Base-by-base conservation (phyloP, 2,329 filamentous ascomycete genomes). In the Pyrenochaeta sp. region DNA sequence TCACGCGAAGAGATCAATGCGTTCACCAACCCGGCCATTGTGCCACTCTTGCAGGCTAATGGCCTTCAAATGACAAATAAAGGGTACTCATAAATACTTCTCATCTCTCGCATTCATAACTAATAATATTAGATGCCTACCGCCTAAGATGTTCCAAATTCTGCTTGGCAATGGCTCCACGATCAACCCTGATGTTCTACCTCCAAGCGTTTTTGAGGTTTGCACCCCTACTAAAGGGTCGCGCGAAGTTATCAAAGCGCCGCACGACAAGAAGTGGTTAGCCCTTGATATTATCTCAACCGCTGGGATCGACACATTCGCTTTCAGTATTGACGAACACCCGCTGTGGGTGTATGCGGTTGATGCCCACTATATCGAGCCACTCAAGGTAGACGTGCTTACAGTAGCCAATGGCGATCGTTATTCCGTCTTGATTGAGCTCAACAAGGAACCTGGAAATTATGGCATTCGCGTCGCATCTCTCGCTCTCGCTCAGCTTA, bases 381-480 rank as follows among this genome's bases (percentile, higher is more conserved):
- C 85, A 2, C 77, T 82, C 50, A 77, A 77, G 3, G 82, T 83
- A 1, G 78, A 86, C 12, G 80, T 79, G 9, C 71, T 86, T 24
- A 66, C 70, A 0, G 65, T 87, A 4, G 76, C 77, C 60, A 86
- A 84, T 57, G 85, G 85, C 12, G 83, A 83, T 59, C 80, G 85
- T 5, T 86, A 82, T 66, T 85, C 84, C 0, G 76, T 86, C 1
- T 67, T 86, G 47, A 65, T 85, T 59, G 72, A 80, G 56, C 74
- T 86, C 4, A 72, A 81, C 42, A 78, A 81, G 40, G 68, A 66
- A 1, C 64, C 79, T 0, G 83, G 83, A 0, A 75, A 83, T 56
- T 89, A 85, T 69, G 82, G 81, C 6, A 82, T 88, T 32, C 85
- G 87, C 2, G 77, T 84, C 40, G 81, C 83, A 27, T 81, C 83